phyloP scores from a whole-genome alignment of 768 basidiomycete species.

The Suillus hirtellus region DNA sequence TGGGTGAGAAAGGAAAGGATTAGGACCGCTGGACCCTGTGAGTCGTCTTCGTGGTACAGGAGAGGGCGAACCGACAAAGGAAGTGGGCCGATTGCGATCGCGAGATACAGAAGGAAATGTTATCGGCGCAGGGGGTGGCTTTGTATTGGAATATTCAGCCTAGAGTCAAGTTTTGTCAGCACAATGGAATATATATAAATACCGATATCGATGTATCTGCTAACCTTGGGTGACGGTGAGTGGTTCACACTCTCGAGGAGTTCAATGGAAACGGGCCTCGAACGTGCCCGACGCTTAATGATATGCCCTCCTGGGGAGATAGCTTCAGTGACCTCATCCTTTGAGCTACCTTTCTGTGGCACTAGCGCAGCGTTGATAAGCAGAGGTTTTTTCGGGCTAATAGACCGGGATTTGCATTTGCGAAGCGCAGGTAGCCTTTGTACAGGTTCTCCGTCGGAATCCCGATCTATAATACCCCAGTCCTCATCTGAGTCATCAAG shows the following conservation, averaged over 20 bases:
- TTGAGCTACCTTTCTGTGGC: slow-evolving; percentile 42
- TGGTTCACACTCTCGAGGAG: slow-evolving; percentile 52
- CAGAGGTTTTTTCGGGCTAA: slow-evolving; percentile 31
- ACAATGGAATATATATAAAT: background rate
- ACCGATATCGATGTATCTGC: background rate
- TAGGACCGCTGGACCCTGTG: slow-evolving; percentile 36
- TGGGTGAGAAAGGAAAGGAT: slow-evolving; percentile 27
- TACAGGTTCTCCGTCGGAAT: slow-evolving; percentile 53
- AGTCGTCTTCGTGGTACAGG: slow-evolving; percentile 57
- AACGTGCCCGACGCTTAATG: slow-evolving; percentile 71
- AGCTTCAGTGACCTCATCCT: slow-evolving; percentile 64
- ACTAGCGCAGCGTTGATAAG: slow-evolving; percentile 19
- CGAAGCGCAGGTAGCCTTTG: slow-evolving; percentile 31
- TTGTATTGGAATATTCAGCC: slow-evolving; percentile 5
- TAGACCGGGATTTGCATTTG: slow-evolving; percentile 28
- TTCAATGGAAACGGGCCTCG: slow-evolving; percentile 69
- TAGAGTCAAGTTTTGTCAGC: slow-evolving; percentile 1
- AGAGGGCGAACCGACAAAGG: slow-evolving; percentile 52
- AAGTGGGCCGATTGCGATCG: slow-evolving; percentile 42
- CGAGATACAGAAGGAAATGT: slow-evolving; percentile 42
- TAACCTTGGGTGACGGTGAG: slow-evolving; percentile 41
- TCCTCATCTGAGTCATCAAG: slow-evolving; percentile 48
- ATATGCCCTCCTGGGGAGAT: slow-evolving; percentile 79
- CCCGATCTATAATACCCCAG: slow-evolving; percentile 43
- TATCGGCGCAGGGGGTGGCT: slow-evolving; percentile 23